Evolutionary conservation across 148 eudicot genomes (phyloP), one percentile per base, ranked within the genome.

Genomic region (Beta vulgaris): DNA sequence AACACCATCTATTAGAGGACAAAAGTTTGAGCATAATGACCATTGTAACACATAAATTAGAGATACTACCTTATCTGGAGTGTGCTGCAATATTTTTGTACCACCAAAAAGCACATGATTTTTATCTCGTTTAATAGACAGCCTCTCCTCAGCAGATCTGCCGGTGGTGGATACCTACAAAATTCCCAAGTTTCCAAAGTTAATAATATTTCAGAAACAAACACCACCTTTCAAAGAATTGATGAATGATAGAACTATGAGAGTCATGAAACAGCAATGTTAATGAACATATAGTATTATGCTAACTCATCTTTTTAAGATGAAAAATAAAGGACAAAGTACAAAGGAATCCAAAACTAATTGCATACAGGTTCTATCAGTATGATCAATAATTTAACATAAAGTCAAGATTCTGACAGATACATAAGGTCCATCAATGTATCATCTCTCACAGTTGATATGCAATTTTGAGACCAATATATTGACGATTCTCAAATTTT

Each of bases 21-120:
- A 43, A 70, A 64, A 58, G 8, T 15, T 49, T 59, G 40, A 62
- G 10, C 34, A 54, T 23, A 13, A 48, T 61, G 19, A n/a, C 12
- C 37, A 32, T 23, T 74, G 36, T 19, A 60, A 73, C 28, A 48
- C n/a, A 64, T 32, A 40, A 48, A 55, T 66, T 44, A 10, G 55
- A 69, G 35, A 77, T 70, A 34, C 42, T 75, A 95, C 99, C 96
- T 90, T 91, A 81, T 95, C 98, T 42, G 99, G 89, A 16, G 97
- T 81, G 81, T 95, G 99, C 82, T 95, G 99, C 87, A 95, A 85
- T 80, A 95, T 90, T 84, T 92, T 95, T 78, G 99, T 95, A 62
- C 99, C 99, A 75, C 99, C 99, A 83, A 92, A 95, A 74, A 95
- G 88, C 76, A 92, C 82, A 87, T 95, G 96, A 75, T 57, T 80